Conservation (phyloP, 805 yeast genomes). For the Helenozyma rhizophorensis region DNA sequence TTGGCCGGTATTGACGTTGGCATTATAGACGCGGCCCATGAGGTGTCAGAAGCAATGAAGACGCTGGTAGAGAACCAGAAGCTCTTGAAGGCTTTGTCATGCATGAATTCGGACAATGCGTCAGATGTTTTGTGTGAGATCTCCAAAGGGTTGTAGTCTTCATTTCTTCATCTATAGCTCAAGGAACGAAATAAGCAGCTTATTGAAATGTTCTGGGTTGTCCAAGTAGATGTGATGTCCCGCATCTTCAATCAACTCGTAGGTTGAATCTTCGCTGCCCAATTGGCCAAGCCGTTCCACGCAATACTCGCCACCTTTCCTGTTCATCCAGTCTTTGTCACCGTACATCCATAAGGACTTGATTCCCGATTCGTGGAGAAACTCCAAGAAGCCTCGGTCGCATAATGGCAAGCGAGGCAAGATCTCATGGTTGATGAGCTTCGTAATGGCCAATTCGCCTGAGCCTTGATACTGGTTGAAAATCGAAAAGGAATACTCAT, state of each 20-base stretch:
- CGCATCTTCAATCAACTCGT: slow-evolving; percentile 27
- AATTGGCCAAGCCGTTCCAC: slow-evolving; percentile 20
- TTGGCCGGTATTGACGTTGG: slow-evolving; percentile 57
- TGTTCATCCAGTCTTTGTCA: slow-evolving; percentile 43
- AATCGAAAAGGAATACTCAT: slow-evolving; percentile 37
- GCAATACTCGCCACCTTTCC: slow-evolving; percentile 33
- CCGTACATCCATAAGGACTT: slow-evolving; percentile 36
- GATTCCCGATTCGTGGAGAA: slow-evolving; percentile 19
- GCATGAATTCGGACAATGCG: slow-evolving; percentile 3
- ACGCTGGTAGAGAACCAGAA: slow-evolving; percentile 18
- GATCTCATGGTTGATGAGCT: slow-evolving; percentile 36
- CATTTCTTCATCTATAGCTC: slow-evolving; percentile 1
- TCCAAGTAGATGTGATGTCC: slow-evolving; percentile 43
- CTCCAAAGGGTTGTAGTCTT: neutral
- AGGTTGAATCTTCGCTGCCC: slow-evolving; percentile 13
- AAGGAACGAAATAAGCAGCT: slow-evolving; percentile 21
- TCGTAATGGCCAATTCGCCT: slow-evolving; percentile 42
- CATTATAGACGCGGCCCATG: slow-evolving; percentile 43
- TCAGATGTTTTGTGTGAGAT: slow-evolving; percentile 1
- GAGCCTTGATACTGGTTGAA: slow-evolving; percentile 42
- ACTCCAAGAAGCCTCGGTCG: slow-evolving; percentile 35
- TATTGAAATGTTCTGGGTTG: slow-evolving; percentile 31
- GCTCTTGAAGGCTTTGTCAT: slow-evolving; percentile 1
- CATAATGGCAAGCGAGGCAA: slow-evolving; percentile 36
- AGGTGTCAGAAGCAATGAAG: slow-evolving; percentile 31